Base-by-base conservation (phyloP, 2,329 filamentous ascomycete genomes). In the Emydomyces testavorans region DNA sequence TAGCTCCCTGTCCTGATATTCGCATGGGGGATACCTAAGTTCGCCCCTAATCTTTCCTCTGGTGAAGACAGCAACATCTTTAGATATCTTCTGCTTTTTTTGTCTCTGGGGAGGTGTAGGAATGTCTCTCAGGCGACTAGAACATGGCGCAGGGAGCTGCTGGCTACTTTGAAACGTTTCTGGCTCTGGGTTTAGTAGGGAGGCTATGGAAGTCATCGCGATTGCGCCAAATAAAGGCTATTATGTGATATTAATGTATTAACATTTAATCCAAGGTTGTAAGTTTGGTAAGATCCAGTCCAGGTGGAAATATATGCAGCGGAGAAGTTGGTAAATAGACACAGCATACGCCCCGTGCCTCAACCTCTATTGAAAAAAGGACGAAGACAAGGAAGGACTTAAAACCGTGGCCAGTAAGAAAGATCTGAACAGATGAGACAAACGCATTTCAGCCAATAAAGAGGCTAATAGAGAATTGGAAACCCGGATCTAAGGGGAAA, bases 1-100 rank as follows among this genome's bases (percentile, higher is more conserved):
- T 13, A 83, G 71, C 18, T 69, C 62, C 20, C 75, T 71, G 53
- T 83, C 76, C 26, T 82, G 65, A 39, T 74, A 70, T 60, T 94
- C 85, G 60, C 78, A 82, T 0, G 89, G 85, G 15, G 75, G 76
- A 60, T 82, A 94, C 60, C 82, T 82, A 55, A 93, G 72, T 23
- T 75, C 68, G 2, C 83, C 85, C 53, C 79, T 78, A 26, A 78
- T 70, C 50, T 74, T 73, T 39, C 76, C 77, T 57, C 77, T 78
- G 23, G 72, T 71, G 60, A 83, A 80, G 6, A 82, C 66, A 0
- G 78, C 74, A 23, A 73, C 74, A 57, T 84, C 79, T 62, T 84
- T 86, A 50, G 74, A 68, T 58, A 81, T 70, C 65, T 81, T 85
- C 53, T 74, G 72, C 57, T 61, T 64, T 53, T 65, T 67, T 20